These are phyloP conservation scores for Solanum infundibuliforme DNA, from an alignment of 257 asterid species.

Conservation along the genomic window DNA sequence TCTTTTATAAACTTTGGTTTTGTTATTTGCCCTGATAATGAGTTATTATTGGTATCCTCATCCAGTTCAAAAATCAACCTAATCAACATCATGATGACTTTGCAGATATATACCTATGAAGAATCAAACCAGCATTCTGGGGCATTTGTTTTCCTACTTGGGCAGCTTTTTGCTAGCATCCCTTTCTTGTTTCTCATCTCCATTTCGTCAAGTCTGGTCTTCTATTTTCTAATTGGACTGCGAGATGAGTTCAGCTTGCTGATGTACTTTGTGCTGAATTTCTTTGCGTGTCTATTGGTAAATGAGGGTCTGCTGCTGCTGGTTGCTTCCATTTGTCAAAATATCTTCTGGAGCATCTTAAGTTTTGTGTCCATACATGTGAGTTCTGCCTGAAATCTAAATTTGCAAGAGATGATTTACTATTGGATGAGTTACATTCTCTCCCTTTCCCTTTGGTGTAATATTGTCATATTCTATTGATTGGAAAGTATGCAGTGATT, in stretches of 20 bases:
- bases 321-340: slow-evolving; percentile 51
- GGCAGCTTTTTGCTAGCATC: slow-evolving; percentile 76
- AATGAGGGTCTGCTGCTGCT: slow-evolving; percentile 81
- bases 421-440: not conserved
- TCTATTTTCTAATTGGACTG: slow-evolving; percentile 86
- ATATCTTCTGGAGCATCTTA: slow-evolving; percentile 66
- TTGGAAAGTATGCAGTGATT: not conserved
- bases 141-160: slow-evolving; percentile 64
- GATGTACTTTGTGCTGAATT: slow-evolving; percentile 72
- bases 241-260: slow-evolving; percentile 74
- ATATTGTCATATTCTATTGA: not conserved
- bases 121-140: slow-evolving; percentile 83
- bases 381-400: slow-evolving; percentile 18
- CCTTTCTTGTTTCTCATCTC: slow-evolving; percentile 93
- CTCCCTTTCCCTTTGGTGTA: not conserved
- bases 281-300: slow-evolving; percentile 79
- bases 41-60: not conserved
- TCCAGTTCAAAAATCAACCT: not conserved
- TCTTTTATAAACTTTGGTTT: not conserved
- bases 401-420: not conserved
- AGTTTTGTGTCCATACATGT: slow-evolving; percentile 57
- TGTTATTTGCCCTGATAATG: not conserved
- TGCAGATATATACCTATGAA: slow-evolving; percentile 73
- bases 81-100: not conserved
- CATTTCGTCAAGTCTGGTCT: slow-evolving; percentile 72